Evolutionary conservation across 176 grass and related monocot genomes (phyloP).

Genomic region (Bonia amplexicaulis): DNA sequence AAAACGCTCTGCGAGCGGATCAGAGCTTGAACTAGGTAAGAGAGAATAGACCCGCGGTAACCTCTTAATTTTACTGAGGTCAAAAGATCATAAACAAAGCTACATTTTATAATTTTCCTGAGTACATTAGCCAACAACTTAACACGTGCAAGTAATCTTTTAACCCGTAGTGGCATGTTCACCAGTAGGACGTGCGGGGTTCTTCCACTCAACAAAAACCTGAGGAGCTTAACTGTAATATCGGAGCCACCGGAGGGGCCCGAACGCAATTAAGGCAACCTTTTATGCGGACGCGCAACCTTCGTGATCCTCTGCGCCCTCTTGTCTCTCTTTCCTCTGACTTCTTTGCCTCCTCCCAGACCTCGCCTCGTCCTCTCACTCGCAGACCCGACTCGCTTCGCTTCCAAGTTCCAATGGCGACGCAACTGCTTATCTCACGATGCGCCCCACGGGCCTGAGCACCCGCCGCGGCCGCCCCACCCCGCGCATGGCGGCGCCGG

Average conservation of each 20-base stretch:
- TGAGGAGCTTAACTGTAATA: not conserved
- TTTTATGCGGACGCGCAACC: constrained; percentile 6
- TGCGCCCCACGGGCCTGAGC: not conserved
- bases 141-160: not conserved
- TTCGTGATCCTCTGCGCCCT: constrained; percentile 22
- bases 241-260: not conserved
- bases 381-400: constrained; percentile 39
- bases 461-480: not conserved
- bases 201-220: not conserved
- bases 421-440: constrained; percentile 38
- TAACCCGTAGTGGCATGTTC: not conserved
- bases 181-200: too few species aligned
- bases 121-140: not conserved
- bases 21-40: not conserved
- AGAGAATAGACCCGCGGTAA: not conserved
- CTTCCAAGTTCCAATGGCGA: constrained; percentile 55
- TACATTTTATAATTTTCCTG: not conserved
- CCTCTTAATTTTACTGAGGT: not conserved
- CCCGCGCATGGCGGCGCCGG: constrained; percentile 59
- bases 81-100: not conserved
- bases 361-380: constrained; percentile 28
- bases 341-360: constrained; percentile 18
- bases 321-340: constrained; percentile 36
- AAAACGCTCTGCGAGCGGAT: not conserved
- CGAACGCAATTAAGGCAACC: not conserved